A percentile compares a stretch with the other conserved stretches of the same genome.
Evolutionary conservation across 148 eudicot species (phyloP).

Genomic region (Agrostemma githago): DNA sequence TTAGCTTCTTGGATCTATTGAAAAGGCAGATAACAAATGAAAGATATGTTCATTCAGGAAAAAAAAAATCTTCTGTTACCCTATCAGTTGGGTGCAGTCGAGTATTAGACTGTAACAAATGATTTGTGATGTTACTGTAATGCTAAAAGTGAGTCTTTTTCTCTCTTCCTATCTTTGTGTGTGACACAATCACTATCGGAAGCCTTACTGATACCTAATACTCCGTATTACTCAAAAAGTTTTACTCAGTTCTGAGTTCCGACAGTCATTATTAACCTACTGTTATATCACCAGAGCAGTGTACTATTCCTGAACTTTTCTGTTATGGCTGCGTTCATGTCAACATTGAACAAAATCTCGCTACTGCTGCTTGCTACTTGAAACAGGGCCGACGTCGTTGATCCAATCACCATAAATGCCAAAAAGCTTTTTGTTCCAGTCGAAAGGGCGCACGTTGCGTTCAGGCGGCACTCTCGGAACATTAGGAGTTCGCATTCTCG

Average conservation of each 20-base stretch:
- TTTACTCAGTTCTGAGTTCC: background rate
- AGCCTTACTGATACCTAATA: constrained; percentile 7
- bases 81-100: background rate
- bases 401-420: constrained; percentile 33
- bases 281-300: background rate
- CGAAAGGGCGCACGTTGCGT: constrained; percentile 6
- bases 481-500: too few species aligned
- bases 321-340: background rate
- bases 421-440: constrained; percentile 17
- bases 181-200: constrained; percentile 5
- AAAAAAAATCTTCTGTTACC: background rate
- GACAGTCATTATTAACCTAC: constrained; percentile 8
- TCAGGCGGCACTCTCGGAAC: background rate
- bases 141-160: background rate
- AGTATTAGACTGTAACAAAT: constrained; percentile 8
- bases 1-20: background rate
- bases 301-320: background rate
- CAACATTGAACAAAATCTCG: background rate
- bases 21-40: background rate
- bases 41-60: background rate
- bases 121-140: background rate
- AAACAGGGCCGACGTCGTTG: constrained; percentile 8
- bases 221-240: background rate
- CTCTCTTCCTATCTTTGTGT: background rate
- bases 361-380: background rate